Evolutionary conservation across 495 filamentous ascomycete species (phyloP).

Genomic region (Aspergillus leporis): DNA sequence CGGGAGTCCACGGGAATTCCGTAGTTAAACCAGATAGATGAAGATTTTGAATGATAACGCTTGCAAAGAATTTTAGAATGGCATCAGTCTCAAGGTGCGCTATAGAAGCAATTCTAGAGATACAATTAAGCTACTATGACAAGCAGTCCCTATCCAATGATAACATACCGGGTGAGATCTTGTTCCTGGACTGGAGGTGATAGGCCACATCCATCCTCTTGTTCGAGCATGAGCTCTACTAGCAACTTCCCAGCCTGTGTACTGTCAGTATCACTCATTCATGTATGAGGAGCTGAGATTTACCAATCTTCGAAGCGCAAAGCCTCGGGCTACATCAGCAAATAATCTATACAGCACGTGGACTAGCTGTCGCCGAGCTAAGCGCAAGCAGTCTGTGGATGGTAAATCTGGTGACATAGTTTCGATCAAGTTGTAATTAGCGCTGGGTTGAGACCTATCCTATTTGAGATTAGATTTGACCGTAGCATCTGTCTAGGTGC

Average conservation of each 20-base stretch:
- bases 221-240: constrained; percentile 12
- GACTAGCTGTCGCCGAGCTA: constrained; percentile 6
- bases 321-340: neutral
- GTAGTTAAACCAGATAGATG: neutral
- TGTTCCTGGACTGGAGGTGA: neutral
- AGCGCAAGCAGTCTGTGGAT: neutral
- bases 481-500: neutral
- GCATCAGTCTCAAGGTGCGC: constrained; percentile 1
- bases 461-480: neutral
- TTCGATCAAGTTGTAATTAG: neutral
- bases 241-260: constrained; percentile 22
- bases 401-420: neutral
- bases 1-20: constrained; percentile 6
- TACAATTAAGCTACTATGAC: neutral
- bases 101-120: constrained; percentile 5
- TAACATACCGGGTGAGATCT: constrained; percentile 8
- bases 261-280: constrained; percentile 2
- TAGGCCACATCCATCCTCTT: neutral
- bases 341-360: constrained; percentile 10
- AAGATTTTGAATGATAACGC: constrained; percentile 4
- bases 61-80: constrained; percentile 12
- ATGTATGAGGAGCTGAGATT: neutral
- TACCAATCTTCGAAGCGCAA: constrained; percentile 17
- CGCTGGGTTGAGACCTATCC: constrained; percentile 7
- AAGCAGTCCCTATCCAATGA: neutral